Percentiles rank a stretch among this genome's conserved stretches.
phyloP scores from a whole-genome alignment of 768 basidiomycete genomes.

The Tylopilus intermedius region DNA sequence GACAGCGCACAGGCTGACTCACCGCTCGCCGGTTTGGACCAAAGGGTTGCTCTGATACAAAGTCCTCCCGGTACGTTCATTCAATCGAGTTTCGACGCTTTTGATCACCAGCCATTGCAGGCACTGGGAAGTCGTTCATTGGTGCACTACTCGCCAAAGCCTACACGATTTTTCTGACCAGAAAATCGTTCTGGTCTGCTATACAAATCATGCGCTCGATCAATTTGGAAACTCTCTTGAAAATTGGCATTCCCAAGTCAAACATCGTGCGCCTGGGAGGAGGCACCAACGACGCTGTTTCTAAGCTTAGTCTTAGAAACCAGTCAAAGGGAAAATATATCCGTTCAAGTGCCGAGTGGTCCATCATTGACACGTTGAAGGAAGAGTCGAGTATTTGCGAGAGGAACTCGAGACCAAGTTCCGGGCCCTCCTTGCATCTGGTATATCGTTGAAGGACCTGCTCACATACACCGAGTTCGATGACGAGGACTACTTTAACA shows the following conservation, averaged over 20 bases:
- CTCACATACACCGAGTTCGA: slow-evolving; percentile 50
- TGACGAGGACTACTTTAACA: slow-evolving; percentile 39
- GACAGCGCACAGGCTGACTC: slow-evolving; percentile 46
- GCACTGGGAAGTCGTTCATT: slow-evolving; percentile 71
- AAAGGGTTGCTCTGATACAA: slow-evolving; percentile 58
- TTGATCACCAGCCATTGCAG: slow-evolving; percentile 28
- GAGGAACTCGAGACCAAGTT: slow-evolving; percentile 29
- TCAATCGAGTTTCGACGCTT: background rate
- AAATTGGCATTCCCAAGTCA: slow-evolving; percentile 49
- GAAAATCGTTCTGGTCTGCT: slow-evolving; percentile 63
- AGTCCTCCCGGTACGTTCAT: slow-evolving; percentile 60
- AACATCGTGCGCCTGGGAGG: slow-evolving; percentile 53
- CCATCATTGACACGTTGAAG: slow-evolving; percentile 37
- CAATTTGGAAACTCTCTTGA: slow-evolving; percentile 61
- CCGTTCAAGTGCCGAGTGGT: slow-evolving; percentile 35
- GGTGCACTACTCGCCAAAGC: slow-evolving; percentile 60
- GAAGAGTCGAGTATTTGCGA: slow-evolving; percentile 4
- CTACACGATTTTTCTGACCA: slow-evolving; percentile 43
- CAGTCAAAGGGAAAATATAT: slow-evolving; percentile 28
- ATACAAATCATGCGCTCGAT: slow-evolving; percentile 70
- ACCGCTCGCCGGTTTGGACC: slow-evolving; percentile 50
- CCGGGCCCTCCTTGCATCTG: slow-evolving; percentile 20
- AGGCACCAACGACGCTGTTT: slow-evolving; percentile 47
- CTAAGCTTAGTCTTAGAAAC: slow-evolving; percentile 39
- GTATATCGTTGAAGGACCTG: slow-evolving; percentile 27